Conservation (phyloP, 768 basidiomycete species). For the Mrakia blollopis region DNA sequence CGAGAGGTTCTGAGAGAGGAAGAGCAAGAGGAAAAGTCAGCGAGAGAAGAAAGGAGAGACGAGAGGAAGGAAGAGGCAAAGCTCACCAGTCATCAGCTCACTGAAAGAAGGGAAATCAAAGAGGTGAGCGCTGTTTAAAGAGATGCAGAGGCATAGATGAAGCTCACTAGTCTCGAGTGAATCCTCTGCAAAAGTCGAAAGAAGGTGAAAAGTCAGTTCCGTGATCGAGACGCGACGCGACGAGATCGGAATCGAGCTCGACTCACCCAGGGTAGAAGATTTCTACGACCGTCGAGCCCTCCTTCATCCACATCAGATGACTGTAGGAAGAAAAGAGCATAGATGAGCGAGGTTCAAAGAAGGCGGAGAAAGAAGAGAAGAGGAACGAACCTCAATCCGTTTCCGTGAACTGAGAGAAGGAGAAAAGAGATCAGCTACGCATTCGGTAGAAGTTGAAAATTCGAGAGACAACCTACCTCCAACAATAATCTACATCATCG, state of each 20-base stretch:
- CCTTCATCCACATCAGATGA: constrained; percentile 22
- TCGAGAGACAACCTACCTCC: neutral
- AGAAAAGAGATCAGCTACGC: neutral
- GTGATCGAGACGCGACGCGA: neutral
- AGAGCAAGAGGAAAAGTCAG: neutral
- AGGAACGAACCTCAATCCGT: constrained; percentile 18
- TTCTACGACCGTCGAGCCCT: constrained; percentile 12
- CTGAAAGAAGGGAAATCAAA: neutral
- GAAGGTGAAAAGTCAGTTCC: neutral
- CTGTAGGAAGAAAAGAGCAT: neutral
- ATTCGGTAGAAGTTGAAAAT: neutral
- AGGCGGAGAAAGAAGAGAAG: neutral
- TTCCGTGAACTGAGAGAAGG: constrained; percentile 24
- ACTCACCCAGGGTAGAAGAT: constrained; percentile 15
- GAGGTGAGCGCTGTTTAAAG: neutral
- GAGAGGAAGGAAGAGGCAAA: too few relatives aligned
- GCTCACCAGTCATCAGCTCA: constrained; percentile 15
- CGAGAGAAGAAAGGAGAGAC: neutral
- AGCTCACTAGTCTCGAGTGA: constrained; percentile 22
- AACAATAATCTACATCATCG: neutral
- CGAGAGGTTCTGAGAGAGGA: neutral
- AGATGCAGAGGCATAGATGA: neutral
- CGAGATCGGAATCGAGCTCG: neutral
- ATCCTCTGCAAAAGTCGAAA: neutral
- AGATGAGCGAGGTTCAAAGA: neutral